A percentile compares a stretch with the other conserved stretches of the same genome.
Evolutionary conservation across 768 basidiomycete genomes (phyloP).

Genomic region (Hydnomerulius pinastri): DNA sequence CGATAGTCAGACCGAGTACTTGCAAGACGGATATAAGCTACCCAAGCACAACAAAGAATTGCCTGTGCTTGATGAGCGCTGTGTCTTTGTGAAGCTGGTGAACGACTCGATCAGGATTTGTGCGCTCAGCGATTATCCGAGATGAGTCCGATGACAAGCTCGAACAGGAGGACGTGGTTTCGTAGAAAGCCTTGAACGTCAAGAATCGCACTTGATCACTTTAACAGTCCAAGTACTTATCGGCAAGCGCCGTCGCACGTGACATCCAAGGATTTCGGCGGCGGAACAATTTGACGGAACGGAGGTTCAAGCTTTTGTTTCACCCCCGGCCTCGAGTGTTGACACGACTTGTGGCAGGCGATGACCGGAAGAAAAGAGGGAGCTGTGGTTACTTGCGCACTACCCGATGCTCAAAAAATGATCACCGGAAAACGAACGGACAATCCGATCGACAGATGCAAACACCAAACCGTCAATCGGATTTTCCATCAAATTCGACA

Average conservation of each 20-base stretch:
- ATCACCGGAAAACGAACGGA: no score
- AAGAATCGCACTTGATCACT: slow-evolving; percentile 28
- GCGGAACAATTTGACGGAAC: slow-evolving; percentile 17
- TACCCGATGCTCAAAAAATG: no score
- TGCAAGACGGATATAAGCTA: slow-evolving; percentile 14
- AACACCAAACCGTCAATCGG: no score
- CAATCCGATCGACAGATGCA: no score
- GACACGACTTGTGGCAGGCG: no score
- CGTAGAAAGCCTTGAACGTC: slow-evolving; percentile 16
- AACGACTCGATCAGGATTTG: slow-evolving; percentile 16
- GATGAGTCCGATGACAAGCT: slow-evolving; percentile 21
- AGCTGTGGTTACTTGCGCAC: no score
- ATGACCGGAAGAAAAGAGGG: no score
- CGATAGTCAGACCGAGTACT: slow-evolving; percentile 3
- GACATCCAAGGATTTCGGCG: slow-evolving; percentile 12
- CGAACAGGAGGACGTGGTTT: slow-evolving; percentile 13
- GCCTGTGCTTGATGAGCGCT: not conserved
- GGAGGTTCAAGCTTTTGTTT: slow-evolving; percentile 10
- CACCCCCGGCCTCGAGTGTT: slow-evolving; percentile 8
- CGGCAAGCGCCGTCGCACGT: slow-evolving; percentile 35
- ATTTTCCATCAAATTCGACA: no score
- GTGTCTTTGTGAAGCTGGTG: not conserved
- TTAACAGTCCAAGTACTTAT: slow-evolving; percentile 31
- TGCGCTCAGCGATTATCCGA: slow-evolving; percentile 19
- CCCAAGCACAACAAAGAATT: not conserved